These are phyloP conservation scores for Endogone sp. DNA, from an alignment of 192 early-diverging fungal genomes.

Conservation along the genomic window DNA sequence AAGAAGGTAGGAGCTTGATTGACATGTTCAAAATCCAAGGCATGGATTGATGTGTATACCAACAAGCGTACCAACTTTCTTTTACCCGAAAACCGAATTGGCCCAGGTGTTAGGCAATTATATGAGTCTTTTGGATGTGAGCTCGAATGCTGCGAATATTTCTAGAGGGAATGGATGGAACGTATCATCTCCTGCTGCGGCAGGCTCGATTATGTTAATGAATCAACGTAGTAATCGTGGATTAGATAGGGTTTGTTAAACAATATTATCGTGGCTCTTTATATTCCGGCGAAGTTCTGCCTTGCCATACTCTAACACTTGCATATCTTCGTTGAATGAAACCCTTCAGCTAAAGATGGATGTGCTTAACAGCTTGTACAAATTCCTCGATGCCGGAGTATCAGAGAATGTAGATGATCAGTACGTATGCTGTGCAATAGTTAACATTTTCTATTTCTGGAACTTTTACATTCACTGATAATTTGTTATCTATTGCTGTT, in stretches of 20 bases:
- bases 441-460: no score
- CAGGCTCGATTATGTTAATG: slow-evolving; percentile 1
- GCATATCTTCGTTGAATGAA: background rate
- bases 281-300: no score
- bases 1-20: slow-evolving; percentile 48
- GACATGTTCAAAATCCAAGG: background rate
- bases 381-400: slow-evolving; percentile 52
- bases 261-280: no score
- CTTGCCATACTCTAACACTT: background rate
- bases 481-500: no score
- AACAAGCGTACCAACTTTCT: background rate
- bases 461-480: no score
- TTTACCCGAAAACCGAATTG: slow-evolving; percentile 3
- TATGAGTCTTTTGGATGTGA: slow-evolving; percentile 48
- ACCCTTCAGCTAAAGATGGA: slow-evolving; percentile 46
- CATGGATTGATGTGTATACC: background rate
- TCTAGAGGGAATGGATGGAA: slow-evolving; percentile 10
- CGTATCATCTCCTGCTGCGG: background rate
- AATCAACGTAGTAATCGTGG: background rate
- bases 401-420: slow-evolving; percentile 31
- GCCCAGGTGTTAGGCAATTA: slow-evolving; percentile 60
- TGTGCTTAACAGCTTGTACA: slow-evolving; percentile 51
- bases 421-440: slow-evolving; percentile 22
- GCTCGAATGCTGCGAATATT: slow-evolving; percentile 44
- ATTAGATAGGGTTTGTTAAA: background rate